Base-by-base conservation (phyloP, 2,329 filamentous ascomycete genomes). In the Dryadomyces quercus-mongolicae region DNA sequence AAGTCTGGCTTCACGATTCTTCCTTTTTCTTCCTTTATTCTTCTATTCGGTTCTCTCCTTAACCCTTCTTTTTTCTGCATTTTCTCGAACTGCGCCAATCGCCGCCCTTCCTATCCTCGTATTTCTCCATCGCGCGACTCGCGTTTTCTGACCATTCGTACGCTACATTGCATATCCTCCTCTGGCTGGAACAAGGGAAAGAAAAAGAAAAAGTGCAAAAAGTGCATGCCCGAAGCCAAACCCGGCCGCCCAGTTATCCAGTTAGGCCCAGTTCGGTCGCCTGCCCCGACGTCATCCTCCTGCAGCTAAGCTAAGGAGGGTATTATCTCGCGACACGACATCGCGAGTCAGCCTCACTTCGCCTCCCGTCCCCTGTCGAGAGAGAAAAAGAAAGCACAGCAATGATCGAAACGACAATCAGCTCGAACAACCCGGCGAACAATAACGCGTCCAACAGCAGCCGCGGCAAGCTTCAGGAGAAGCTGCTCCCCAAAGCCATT, bases 401-500 rank as follows among this genome's bases (percentile, higher is more conserved):
- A 15, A 46, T 40, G 31, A 44, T 49, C 31, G 51, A 53, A n/a
- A 40, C 44, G 1, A 47, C 43, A 20, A 25, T 48, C 44, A 42
- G 44, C 51, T 21, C 52, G 3, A 36, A 25, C 42, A 22, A 18
- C 42, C 18, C 43, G 10, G 46, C 52, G 38, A 42, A 25, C 52
- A 50, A 25, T 40, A 22, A 6, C 13, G 20, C 48, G 18, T 18
- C 31, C 47, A 54, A 57, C 54, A 69, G 64, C 58, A 68, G 70
- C 13, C 65, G 79, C 47, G 10, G 34, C 46, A 81, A 78, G 66
- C 70, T 82, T 40, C 65, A 79, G 48, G 71, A 69, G 55, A 80
- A 77, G 65, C 70, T 82, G 34, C 65, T 82, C 40, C 72, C 77
- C 52, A 78, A 75, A 62, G 69, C 71, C 42, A 71, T 81, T 53